phyloP scores from a whole-genome alignment of 768 basidiomycete genomes.

The Boletus reticulatus region DNA sequence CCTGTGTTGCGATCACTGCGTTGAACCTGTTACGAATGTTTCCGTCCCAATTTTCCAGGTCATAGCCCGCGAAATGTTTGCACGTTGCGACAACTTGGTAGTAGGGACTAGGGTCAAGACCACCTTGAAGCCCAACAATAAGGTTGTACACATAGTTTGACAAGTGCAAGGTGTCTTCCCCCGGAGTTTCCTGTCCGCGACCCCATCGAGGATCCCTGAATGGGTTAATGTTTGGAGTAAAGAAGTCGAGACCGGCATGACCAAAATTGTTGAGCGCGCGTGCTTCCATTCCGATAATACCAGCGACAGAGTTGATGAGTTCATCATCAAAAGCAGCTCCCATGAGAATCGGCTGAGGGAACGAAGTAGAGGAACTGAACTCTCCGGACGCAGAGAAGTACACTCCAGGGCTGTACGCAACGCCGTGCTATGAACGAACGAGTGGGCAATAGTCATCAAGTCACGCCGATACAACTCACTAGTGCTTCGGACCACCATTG shows the following conservation, averaged over 20 bases:
- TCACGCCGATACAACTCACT: constrained; percentile 30
- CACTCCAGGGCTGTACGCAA: constrained; percentile 52
- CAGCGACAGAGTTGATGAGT: constrained; percentile 48
- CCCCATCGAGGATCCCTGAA: constrained; percentile 68
- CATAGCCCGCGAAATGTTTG: constrained; percentile 62
- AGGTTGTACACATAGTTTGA: constrained; percentile 53
- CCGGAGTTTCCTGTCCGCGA: constrained; percentile 59
- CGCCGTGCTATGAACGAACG: constrained; percentile 45
- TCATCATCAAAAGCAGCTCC: constrained; percentile 55
- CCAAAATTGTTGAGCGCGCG: constrained; percentile 57
- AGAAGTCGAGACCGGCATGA: constrained; percentile 53
- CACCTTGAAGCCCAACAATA: constrained; percentile 55
- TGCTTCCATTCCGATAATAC: constrained; percentile 54
- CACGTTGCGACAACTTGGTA: constrained; percentile 55
- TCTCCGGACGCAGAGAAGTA: constrained; percentile 47
- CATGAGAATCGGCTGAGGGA: constrained; percentile 55
- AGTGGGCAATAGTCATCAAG: neutral
- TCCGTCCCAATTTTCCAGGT: constrained; percentile 56
- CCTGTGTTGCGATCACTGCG: constrained; percentile 52
- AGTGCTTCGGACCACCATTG: constrained; percentile 63
- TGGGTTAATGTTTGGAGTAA: constrained; percentile 50
- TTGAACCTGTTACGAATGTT: constrained; percentile 49
- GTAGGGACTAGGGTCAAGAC: constrained; percentile 49
- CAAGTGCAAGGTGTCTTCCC: constrained; percentile 56
- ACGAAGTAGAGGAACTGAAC: constrained; percentile 58